Conservation (phyloP, 1,284 basidiomycete species). For the Porodaedalea pini region DNA sequence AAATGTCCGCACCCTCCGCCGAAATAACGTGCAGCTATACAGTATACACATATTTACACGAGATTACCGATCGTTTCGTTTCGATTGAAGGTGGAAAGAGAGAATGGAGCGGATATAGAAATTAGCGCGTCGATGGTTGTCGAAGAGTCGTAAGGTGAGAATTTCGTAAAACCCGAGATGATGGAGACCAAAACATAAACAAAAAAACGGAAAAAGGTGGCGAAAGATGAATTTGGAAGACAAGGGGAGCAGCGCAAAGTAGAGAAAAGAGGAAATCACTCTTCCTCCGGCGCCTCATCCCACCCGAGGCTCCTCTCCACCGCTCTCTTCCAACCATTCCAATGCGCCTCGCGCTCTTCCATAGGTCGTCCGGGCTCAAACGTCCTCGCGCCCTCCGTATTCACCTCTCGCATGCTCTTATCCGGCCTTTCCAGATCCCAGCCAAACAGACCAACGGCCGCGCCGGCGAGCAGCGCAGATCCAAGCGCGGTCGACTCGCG, state of each 20-base stretch:
- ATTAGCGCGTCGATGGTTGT: too few species aligned
- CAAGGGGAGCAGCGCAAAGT: neutral
- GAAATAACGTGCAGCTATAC: too few species aligned
- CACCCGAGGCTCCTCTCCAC: slow-evolving; percentile 78
- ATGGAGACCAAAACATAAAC: too few species aligned
- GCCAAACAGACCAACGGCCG: slow-evolving; percentile 86
- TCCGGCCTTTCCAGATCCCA: slow-evolving; percentile 83
- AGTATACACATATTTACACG: too few species aligned
- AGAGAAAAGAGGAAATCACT: neutral
- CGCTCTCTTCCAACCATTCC: slow-evolving; percentile 81
- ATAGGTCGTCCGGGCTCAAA: slow-evolving; percentile 66
- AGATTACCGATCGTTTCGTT: too few species aligned
- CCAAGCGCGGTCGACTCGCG: slow-evolving; percentile 97
- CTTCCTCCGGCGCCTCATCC: slow-evolving; percentile 58
- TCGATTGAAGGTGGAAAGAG: too few species aligned
- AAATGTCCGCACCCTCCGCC: too few species aligned
- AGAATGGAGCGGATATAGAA: too few species aligned
- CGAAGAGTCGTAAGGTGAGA: too few species aligned
- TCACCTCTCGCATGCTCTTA: slow-evolving; percentile 85
- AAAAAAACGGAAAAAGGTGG: too few species aligned
- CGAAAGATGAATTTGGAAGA: neutral
- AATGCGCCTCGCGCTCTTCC: slow-evolving; percentile 56
- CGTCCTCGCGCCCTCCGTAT: slow-evolving; percentile 74
- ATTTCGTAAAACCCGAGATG: too few species aligned
- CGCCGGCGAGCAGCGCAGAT: slow-evolving; percentile 93